Conservation (phyloP, 2,329 filamentous ascomycete genomes). For the Dothideomycetes sp. region DNA sequence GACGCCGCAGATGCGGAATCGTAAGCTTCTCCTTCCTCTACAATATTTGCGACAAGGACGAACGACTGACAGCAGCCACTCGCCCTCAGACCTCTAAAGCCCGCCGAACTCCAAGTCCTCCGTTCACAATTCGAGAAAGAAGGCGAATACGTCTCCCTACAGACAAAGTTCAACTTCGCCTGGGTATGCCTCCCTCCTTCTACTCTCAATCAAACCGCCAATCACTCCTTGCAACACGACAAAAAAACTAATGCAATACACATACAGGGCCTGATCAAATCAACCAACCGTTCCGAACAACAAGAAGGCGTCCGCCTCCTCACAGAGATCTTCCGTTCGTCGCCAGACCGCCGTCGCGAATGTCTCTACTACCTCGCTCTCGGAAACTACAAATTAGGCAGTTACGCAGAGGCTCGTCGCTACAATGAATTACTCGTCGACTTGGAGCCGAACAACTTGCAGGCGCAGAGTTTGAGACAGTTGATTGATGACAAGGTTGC, state of each 20-base stretch:
- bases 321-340: conserved; percentile 90
- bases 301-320: conserved; percentile 90
- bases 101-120: conserved; percentile 84
- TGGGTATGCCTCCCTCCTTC: conserved; percentile 55
- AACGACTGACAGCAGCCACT: conserved; percentile 8
- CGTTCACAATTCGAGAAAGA: conserved; percentile 95
- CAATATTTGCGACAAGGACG: not conserved
- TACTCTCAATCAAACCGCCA: not conserved
- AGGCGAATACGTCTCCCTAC: conserved; percentile 89
- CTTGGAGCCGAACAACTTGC: conserved; percentile 82
- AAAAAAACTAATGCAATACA: conserved; percentile 6
- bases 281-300: conserved; percentile 71
- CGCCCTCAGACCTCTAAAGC: conserved; percentile 65
- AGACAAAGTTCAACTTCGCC: conserved; percentile 99
- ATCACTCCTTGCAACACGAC: not conserved
- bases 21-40: conserved; percentile 37
- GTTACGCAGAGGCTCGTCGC: conserved; percentile 86
- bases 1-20: conserved; percentile 97
- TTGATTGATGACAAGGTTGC: conserved; percentile 95
- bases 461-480: conserved; percentile 74
- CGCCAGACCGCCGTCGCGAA: conserved; percentile 87
- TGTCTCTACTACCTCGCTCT: conserved; percentile 97
- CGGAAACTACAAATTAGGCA: conserved; percentile 96
- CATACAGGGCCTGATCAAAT: conserved; percentile 84
- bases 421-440: conserved; percentile 92